phyloP scores from a whole-genome alignment of 2,329 filamentous ascomycete species.

The Arthrobotrys sinensis region DNA sequence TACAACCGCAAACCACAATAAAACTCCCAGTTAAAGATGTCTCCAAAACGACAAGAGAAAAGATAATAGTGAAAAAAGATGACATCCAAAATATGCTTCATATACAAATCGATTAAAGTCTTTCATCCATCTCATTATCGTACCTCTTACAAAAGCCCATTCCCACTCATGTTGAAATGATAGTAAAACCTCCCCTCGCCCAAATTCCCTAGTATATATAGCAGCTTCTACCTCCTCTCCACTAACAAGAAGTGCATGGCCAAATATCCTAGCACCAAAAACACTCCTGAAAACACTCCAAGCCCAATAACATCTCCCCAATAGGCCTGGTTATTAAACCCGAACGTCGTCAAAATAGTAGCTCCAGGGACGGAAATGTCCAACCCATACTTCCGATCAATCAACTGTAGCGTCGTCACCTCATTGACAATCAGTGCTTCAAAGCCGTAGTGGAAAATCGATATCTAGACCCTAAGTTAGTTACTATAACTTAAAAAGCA shows the following conservation, averaged over 20 bases:
- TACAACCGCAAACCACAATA: conserved; percentile 40
- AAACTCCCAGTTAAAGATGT: conserved; percentile 7
- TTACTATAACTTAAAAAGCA: conserved; percentile 31
- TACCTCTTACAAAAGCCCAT: conserved; percentile 29
- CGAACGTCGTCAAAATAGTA: conserved; percentile 93
- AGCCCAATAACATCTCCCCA: conserved; percentile 88
- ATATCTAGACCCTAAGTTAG: conserved; percentile 73
- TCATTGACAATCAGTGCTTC: conserved; percentile 98
- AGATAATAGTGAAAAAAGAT: conserved; percentile 18
- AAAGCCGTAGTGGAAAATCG: conserved; percentile 98
- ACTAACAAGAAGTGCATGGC: conserved; percentile 95
- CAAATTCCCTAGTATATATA: neutral
- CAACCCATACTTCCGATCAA: conserved; percentile 95
- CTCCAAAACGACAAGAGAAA: neutral
- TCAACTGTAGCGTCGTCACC: conserved; percentile 87
- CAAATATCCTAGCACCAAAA: conserved; percentile 87
- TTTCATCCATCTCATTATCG: neutral
- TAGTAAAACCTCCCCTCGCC: conserved; percentile 3
- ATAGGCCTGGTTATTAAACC: conserved; percentile 88
- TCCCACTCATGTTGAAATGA: conserved; percentile 31
- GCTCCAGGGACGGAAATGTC: conserved; percentile 97
- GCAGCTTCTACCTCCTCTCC: conserved; percentile 72
- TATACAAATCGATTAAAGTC: conserved; percentile 30
- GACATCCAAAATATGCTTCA: conserved; percentile 39
- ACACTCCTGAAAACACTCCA: conserved; percentile 83